A percentile compares a stretch with the other conserved stretches of the same genome.
phyloP scores from a whole-genome alignment of 257 asterid genomes.

The Nicotiana tomentosiformis region DNA sequence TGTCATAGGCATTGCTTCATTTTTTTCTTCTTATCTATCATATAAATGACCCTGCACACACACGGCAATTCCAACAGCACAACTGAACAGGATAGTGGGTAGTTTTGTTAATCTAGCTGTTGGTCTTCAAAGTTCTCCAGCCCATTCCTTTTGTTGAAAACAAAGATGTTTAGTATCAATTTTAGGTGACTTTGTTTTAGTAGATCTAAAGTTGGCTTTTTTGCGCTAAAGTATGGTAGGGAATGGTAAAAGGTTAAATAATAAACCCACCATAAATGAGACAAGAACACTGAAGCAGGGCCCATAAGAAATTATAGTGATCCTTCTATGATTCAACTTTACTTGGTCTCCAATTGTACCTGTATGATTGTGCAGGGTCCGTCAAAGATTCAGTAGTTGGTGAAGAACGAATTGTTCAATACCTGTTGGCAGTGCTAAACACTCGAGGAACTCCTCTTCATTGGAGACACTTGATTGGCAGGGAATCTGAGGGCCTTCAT shows the following conservation, averaged over 20 bases:
- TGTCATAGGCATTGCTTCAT: not conserved
- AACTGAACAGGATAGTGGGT: not conserved
- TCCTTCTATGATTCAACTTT: not conserved
- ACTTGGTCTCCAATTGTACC: not conserved
- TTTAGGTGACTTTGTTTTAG: not conserved
- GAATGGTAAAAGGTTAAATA: not conserved
- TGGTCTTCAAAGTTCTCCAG: not conserved
- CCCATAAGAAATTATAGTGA: not conserved
- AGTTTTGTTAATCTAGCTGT: not conserved
- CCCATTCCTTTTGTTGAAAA: not conserved
- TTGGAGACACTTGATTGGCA: constrained; percentile 44
- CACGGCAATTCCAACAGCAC: not conserved
- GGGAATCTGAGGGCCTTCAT: constrained; percentile 29
- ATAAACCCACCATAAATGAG: not conserved
- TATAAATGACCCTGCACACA: not conserved
- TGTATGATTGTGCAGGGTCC: constrained; percentile 55
- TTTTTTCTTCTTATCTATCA: not conserved
- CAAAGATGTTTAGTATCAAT: not conserved
- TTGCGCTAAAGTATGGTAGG: not conserved
- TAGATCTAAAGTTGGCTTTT: not conserved
- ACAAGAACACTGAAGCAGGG: not conserved
- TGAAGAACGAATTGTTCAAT: constrained; percentile 83
- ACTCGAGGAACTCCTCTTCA: constrained; percentile 85
- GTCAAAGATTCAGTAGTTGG: constrained; percentile 95
- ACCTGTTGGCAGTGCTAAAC: constrained; percentile 74